phyloP scores from a whole-genome alignment of 148 eudicot genomes.

The Fagopyrum esculentum region DNA sequence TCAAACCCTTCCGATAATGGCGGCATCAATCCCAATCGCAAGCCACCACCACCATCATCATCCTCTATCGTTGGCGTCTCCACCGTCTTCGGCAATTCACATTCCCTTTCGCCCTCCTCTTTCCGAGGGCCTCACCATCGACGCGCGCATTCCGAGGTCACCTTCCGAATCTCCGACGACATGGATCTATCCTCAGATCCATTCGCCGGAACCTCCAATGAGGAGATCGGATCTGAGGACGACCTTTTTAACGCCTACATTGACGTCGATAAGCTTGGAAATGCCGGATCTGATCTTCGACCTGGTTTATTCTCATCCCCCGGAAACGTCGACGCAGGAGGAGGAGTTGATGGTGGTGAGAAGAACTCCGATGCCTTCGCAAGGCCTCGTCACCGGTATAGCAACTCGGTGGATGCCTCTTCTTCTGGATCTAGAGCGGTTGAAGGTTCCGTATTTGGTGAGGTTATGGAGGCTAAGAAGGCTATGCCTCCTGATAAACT shows the following conservation, averaged over 20 bases:
- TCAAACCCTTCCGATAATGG: slow-evolving; percentile 6
- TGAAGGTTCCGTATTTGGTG: slow-evolving; percentile 19
- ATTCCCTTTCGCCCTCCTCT: slow-evolving; percentile 5
- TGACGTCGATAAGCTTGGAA: slow-evolving; percentile 32
- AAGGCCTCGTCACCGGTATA: slow-evolving; percentile 27
- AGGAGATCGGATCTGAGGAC: slow-evolving; percentile 37
- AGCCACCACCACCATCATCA: slow-evolving; percentile 1
- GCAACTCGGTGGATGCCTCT: slow-evolving; percentile 30
- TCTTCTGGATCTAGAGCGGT: slow-evolving; percentile 16
- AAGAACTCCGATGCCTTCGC: slow-evolving; percentile 12
- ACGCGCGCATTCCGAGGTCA: slow-evolving; percentile 40
- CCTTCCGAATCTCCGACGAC: slow-evolving; percentile 33
- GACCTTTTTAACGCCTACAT: slow-evolving; percentile 51
- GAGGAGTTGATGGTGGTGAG: slow-evolving; percentile 8
- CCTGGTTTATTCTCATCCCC: slow-evolving; percentile 5
- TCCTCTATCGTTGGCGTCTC: slow-evolving; percentile 8
- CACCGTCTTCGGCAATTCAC: slow-evolving; percentile 13
- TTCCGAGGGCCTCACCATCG: slow-evolving; percentile 39
- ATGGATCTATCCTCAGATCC: slow-evolving; percentile 42
- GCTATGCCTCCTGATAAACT: slow-evolving; percentile 47
- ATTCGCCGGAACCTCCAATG: slow-evolving; percentile 25
- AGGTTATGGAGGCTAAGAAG: slow-evolving; percentile 42
- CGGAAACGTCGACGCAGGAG: slow-evolving; percentile 2
- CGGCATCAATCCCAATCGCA: slow-evolving; percentile 9
- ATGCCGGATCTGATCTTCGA: slow-evolving; percentile 10